These are phyloP conservation scores for Phyllosticta capitalensis DNA, from an alignment of 2,329 filamentous ascomycete genomes.

Conservation along the genomic window DNA sequence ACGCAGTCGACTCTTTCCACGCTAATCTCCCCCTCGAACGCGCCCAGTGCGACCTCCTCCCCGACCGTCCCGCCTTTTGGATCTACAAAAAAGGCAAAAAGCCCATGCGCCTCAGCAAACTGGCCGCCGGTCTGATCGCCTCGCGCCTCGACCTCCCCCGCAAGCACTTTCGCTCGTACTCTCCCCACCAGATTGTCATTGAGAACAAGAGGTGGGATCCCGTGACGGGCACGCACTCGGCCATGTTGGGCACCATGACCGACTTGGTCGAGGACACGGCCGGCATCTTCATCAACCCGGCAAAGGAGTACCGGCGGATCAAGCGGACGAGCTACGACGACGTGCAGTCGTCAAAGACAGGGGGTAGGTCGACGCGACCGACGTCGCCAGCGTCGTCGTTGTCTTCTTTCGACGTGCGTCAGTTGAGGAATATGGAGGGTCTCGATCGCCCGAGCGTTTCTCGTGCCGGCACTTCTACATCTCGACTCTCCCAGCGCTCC, in stretches of 20 bases:
- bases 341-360: neutral
- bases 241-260: conserved; percentile 44
- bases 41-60: conserved; percentile 58
- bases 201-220: conserved; percentile 46
- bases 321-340: neutral
- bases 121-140: conserved; percentile 62
- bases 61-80: conserved; percentile 64
- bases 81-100: neutral
- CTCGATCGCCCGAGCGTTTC: too few species aligned
- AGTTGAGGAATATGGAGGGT: too few species aligned
- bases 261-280: conserved; percentile 50
- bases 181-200: conserved; percentile 17
- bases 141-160: conserved; percentile 56
- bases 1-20: conserved; percentile 39
- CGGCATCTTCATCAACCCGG: conserved; percentile 35
- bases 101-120: conserved; percentile 52
- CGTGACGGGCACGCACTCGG: conserved; percentile 53
- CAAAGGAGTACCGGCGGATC: neutral
- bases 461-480: too few species aligned
- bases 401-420: too few species aligned
- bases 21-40: conserved; percentile 32
- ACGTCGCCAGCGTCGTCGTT: too few species aligned
- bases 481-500: neutral
- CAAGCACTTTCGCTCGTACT: conserved; percentile 60
- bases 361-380: neutral